Percentiles rank a stretch among this genome's conserved stretches.
Evolutionary conservation across 176 grass and related monocot genomes (phyloP).

Genomic region (Canna indica): DNA sequence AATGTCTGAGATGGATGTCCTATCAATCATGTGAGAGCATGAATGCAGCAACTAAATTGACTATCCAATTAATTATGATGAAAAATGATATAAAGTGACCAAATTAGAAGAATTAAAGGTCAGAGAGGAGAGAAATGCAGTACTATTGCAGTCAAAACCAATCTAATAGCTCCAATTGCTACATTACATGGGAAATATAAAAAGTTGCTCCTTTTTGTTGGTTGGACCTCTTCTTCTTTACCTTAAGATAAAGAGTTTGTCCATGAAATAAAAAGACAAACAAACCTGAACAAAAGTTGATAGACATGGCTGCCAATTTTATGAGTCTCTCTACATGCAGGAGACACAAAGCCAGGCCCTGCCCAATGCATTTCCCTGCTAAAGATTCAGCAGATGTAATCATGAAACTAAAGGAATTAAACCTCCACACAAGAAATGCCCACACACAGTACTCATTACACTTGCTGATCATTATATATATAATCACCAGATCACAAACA

Average conservation of each 20-base stretch:
- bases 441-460: neutral
- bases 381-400: neutral
- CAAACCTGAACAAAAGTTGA: slow-evolving; percentile 11
- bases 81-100: neutral
- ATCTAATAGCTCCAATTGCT: slow-evolving; percentile 3
- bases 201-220: neutral
- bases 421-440: neutral
- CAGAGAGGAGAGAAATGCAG: neutral
- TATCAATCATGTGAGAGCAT: too few species aligned
- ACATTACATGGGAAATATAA: neutral
- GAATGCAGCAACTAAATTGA: too few species aligned
- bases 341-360: neutral
- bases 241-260: neutral
- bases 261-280: slow-evolving; percentile 10
- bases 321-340: neutral
- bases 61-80: neutral
- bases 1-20: too few species aligned
- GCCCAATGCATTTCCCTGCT: neutral
- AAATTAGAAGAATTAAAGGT: neutral
- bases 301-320: slow-evolving; percentile 1
- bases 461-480: neutral
- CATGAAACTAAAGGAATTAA: neutral
- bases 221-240: neutral
- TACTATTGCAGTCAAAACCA: neutral
- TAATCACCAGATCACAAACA: neutral